Percentiles rank a stretch among this genome's conserved stretches.
phyloP scores from a whole-genome alignment of 2,329 filamentous ascomycete species.

The Colletotrichum destructivum region DNA sequence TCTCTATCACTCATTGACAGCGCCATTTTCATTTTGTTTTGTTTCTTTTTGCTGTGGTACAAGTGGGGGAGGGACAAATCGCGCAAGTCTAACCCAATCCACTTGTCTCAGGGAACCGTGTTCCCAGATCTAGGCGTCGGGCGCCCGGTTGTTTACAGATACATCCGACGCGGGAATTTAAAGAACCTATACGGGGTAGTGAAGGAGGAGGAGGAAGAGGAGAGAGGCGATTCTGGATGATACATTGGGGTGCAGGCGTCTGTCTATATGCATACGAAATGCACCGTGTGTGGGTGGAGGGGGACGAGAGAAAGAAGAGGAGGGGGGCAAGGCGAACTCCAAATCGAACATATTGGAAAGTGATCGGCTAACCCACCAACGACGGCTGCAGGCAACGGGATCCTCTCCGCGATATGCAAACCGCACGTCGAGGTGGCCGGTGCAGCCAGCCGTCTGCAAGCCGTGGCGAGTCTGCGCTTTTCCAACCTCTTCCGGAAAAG shows the following conservation, averaged over 20 bases:
- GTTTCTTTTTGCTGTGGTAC: no score
- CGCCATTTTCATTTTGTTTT: no score
- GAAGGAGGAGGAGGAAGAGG: no score
- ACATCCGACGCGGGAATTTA: background rate
- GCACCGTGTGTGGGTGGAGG: constrained; percentile 3
- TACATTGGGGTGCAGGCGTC: background rate
- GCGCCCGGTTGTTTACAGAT: background rate
- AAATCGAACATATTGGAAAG: background rate
- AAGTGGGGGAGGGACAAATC: background rate
- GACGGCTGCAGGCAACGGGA: background rate
- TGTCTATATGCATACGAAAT: background rate
- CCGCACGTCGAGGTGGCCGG: constrained; percentile 8
- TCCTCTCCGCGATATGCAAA: constrained; percentile 3
- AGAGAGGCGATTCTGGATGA: background rate
- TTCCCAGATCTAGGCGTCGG: constrained; percentile 14
- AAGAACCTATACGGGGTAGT: background rate
- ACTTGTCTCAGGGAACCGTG: constrained; percentile 5
- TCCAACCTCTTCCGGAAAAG: background rate
- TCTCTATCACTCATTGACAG: background rate
- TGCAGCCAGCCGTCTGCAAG: background rate
- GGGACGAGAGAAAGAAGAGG: background rate
- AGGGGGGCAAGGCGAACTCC: background rate
- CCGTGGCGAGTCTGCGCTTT: background rate
- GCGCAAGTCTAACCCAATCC: background rate
- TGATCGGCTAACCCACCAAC: background rate